These are phyloP conservation scores for Vairimorpha apis DNA, from an alignment of 371 early-diverging fungal species.

Conservation along the genomic window DNA sequence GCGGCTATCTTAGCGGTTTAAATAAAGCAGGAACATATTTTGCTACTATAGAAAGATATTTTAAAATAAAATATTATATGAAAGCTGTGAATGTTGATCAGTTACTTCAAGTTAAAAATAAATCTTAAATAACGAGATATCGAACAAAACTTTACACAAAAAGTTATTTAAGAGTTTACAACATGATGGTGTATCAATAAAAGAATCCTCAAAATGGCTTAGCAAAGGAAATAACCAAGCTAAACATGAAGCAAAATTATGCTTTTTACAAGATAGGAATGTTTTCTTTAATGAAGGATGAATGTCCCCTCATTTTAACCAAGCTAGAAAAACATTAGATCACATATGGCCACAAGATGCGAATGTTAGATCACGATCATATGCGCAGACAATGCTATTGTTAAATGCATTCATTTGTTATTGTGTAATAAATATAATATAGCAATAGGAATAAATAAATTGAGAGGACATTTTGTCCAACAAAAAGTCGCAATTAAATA, in stretches of 20 bases:
- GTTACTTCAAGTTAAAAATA: too few relatives aligned
- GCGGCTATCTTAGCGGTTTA: too few relatives aligned
- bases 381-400: not conserved
- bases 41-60: too few relatives aligned
- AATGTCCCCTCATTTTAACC: not conserved
- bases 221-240: not conserved
- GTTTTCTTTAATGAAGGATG: not conserved
- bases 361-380: not conserved
- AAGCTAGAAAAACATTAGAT: not conserved
- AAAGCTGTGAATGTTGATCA: too few relatives aligned
- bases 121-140: not conserved
- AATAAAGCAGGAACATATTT: too few relatives aligned
- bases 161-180: not conserved
- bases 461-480: too few relatives aligned
- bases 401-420: not conserved
- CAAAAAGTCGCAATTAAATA: too few relatives aligned
- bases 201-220: not conserved
- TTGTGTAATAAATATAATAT: slow-evolving; percentile 2
- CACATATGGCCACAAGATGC: not conserved
- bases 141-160: not conserved
- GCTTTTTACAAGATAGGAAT: slow-evolving; percentile 1
- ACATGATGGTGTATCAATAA: not conserved
- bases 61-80: too few relatives aligned
- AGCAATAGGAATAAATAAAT: too few relatives aligned
- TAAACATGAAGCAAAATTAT: not conserved